Percentiles rank a stretch among this genome's conserved stretches.
phyloP scores from a whole-genome alignment of 768 basidiomycete species.

The Tephrocybe sp. region DNA sequence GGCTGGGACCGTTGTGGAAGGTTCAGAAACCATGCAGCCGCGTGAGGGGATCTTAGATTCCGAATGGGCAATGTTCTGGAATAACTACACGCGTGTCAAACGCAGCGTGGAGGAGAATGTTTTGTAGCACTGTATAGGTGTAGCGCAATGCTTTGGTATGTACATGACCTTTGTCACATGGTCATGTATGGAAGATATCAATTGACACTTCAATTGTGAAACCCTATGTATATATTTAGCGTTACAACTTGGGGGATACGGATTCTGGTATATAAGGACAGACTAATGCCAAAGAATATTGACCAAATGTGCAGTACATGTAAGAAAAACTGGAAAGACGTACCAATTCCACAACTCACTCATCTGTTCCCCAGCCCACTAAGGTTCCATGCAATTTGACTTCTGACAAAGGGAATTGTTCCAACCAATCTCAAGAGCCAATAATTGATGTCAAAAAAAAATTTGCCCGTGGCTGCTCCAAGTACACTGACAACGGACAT shows the following conservation, averaged over 20 bases:
- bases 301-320: neutral
- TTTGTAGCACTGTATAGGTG: neutral
- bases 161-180: too few relatives aligned
- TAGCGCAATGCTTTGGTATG: too few relatives aligned
- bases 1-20: constrained; percentile 48
- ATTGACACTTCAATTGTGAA: neutral
- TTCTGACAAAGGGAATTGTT: constrained; percentile 14
- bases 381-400: constrained; percentile 18
- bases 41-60: constrained; percentile 53
- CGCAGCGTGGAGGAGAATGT: constrained; percentile 11
- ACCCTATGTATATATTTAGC: too few relatives aligned
- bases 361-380: constrained; percentile 22
- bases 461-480: neutral
- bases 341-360: neutral
- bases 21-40: constrained; percentile 34
- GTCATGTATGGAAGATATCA: too few relatives aligned
- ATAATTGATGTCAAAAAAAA: constrained; percentile 13
- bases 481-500: constrained; percentile 18
- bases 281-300: too few relatives aligned
- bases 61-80: constrained; percentile 60
- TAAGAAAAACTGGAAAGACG: neutral
- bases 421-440: constrained; percentile 17
- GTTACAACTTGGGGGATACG: too few relatives aligned
- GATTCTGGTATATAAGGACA: neutral
- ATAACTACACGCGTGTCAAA: constrained; percentile 56